Base-by-base conservation (phyloP, 2,329 filamentous ascomycete species). In the Venturiaceae sp. region DNA sequence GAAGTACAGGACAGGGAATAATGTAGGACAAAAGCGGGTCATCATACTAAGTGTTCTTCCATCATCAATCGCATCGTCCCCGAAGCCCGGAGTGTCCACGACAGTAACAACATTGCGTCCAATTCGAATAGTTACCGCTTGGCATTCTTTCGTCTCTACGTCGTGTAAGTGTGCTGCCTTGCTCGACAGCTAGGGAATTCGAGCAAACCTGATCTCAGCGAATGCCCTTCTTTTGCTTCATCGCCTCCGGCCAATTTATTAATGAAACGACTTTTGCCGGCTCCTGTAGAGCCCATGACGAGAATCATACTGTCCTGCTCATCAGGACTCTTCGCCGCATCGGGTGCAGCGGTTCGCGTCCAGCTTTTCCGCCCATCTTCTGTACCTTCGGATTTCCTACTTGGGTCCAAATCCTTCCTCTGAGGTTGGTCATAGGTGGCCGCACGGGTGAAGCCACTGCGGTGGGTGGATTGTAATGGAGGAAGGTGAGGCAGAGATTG, bases 81-180 rank as follows among this genome's bases (percentile, higher is more conserved):
- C 64, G 56, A 70, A 70, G 5, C 66, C 69, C 16, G 69, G 70
- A 1, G 68, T 71, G 59, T 72, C 71, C 30, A 74, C 64, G n/a
- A 72, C 32, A 8, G 62, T 33, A 5, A 66, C 59, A 57, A 63
- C 5, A 16, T 54, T 52, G 30, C 57, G 52, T 7, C 65, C 66
- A 26, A 64, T 60, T 28, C 54, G 37, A 9, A 63, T 60, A 11
- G 53, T 60, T 2, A 65, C 60, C 7, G 63, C 14, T 32, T 62
- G 34, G 21, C 58, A 61, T 3, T 19, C 23, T 32, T 61, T 37
- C 2, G 62, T 63, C 16, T 44, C 59, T 57, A 16, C 34, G 11
- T 9, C 5, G 13, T 16, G 36, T 39, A 11, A 6, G 13, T 11
- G 4, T 39, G 14, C 19, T 4, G 19, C 5, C 36, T 16, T 39